phyloP scores from a whole-genome alignment of 306 rosid genomes.

The Inga leiocalycina region DNA sequence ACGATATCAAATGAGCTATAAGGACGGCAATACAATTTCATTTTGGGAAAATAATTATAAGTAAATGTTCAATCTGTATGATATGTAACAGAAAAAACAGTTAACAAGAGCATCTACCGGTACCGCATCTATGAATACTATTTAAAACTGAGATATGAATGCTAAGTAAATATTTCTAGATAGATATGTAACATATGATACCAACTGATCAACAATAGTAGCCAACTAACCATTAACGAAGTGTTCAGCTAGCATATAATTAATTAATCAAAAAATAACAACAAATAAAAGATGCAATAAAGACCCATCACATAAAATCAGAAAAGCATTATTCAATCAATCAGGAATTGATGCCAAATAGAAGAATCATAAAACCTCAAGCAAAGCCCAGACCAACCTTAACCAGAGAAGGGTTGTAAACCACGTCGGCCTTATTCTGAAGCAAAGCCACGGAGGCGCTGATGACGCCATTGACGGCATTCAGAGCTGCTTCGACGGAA shows the following conservation, averaged over 20 bases:
- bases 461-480: slow-evolving; percentile 59
- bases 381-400: slow-evolving; percentile 52
- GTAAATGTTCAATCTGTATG: too few species aligned
- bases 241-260: neutral
- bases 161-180: neutral
- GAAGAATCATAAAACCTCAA: neutral
- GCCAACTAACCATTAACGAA: neutral
- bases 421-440: slow-evolving; percentile 84
- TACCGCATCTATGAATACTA: neutral
- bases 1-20: neutral
- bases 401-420: slow-evolving; percentile 61
- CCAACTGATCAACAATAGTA: neutral
- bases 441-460: slow-evolving; percentile 81
- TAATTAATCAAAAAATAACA: neutral
- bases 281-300: neutral
- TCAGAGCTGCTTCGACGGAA: slow-evolving; percentile 77
- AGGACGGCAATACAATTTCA: neutral
- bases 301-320: neutral
- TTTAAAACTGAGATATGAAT: neutral
- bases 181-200: neutral
- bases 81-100: neutral
- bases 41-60: neutral
- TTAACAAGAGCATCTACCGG: neutral
- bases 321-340: neutral
- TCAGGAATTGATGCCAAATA: neutral